Evolutionary conservation across 2,329 filamentous ascomycete genomes (phyloP), one percentile per base, ranked within the genome.

Genomic region (Trichoderma gracile): DNA sequence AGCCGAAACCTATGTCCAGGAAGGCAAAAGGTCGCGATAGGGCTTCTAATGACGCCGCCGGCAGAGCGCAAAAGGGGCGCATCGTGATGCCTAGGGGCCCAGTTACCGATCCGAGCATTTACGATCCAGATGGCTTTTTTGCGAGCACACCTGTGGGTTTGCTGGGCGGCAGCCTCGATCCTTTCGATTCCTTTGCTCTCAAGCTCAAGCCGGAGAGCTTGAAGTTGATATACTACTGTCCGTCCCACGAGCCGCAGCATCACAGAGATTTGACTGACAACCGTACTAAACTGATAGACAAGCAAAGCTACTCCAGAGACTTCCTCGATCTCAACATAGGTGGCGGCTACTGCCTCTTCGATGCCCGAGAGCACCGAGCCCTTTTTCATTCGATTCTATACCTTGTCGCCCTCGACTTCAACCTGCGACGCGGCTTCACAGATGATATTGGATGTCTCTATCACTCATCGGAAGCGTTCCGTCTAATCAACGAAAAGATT

Each of bases 361-460:
- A 47, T n/a, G 61, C 61, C 30, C 47, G 53, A 42, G 27, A 56
- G 49, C 27, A 63, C 17, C 43, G 8, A 1, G 53, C 61, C 3
- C 61, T 63, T 5, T 63, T 63, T 23, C 61, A 63, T 19, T 30
- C 61, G 10, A 57, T 63, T 14, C 4, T 63, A 9, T 63, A 63
- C 33, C 40, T 63, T 2, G 61, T 63, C 6, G 61, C 53, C 6
- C 53, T 63, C 9, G 61, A 63, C 17, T 63, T 25, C n/a, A 57
- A 40, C 21, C 45, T 63, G n/a, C 33, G 61, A 9, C 61, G 53
- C 9, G 61, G 61, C 0, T 49, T 57, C 14, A 47, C 42, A 3
- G 53, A 58, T 47, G 14, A 21, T 5, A 5, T 58, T 6, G 53
- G 61, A 15, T 63, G 61, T 19, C 43, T 63, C 3, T 63, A 58